Conservation (phyloP, 768 basidiomycete species). For the Trametes elegans region DNA sequence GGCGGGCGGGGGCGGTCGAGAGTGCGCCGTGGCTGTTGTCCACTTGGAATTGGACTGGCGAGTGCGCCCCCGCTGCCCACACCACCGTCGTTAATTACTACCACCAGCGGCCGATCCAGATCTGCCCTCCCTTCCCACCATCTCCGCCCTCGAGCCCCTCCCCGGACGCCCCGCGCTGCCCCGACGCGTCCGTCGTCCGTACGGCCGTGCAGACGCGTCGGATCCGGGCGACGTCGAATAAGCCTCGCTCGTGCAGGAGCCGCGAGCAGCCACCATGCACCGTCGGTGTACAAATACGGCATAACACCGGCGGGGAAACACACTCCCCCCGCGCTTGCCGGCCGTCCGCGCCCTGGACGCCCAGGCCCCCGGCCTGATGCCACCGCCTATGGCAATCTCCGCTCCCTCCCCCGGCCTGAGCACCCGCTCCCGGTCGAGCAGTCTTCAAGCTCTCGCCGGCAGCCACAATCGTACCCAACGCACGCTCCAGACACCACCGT, state of each 20-base stretch:
- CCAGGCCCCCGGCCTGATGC: background rate
- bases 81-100: background rate
- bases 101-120: slow-evolving; percentile 9
- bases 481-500: too few species aligned
- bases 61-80: background rate
- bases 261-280: background rate
- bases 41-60: background rate
- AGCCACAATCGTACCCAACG: background rate
- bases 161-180: background rate
- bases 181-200: background rate
- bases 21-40: background rate
- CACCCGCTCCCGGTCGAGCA: background rate
- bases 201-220: background rate
- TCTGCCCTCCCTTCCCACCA: slow-evolving; percentile 1
- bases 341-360: slow-evolving; percentile 1
- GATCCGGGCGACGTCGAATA: background rate
- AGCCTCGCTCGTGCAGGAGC: background rate
- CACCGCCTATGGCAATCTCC: background rate
- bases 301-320: background rate
- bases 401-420: slow-evolving; percentile 1
- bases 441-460: too few species aligned
- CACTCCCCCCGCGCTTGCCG: background rate
- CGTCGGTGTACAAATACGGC: slow-evolving; percentile 9
- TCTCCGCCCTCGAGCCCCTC: background rate
- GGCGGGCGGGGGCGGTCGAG: slow-evolving; percentile 10